These are phyloP conservation scores for Lichina pygmaea DNA, from an alignment of 495 filamentous ascomycete genomes.

Conservation along the genomic window DNA sequence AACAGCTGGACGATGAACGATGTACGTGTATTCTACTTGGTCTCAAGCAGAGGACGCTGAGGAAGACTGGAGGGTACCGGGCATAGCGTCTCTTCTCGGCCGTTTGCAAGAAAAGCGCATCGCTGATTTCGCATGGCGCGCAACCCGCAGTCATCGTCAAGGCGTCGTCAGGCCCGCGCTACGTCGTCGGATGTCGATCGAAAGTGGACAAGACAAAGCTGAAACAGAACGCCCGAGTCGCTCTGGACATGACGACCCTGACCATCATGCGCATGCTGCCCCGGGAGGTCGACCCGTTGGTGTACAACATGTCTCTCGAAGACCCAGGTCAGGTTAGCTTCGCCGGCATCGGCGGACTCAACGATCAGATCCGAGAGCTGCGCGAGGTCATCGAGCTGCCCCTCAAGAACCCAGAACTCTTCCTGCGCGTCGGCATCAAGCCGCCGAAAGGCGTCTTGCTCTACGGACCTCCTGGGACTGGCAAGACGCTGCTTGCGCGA, in stretches of 20 bases:
- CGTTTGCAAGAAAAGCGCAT: background rate
- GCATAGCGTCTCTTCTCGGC: too few relatives aligned
- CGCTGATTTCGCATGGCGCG: background rate
- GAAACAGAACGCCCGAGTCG: conserved; percentile 94
- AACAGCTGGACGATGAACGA: conserved; percentile 96
- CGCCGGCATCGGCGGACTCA: conserved; percentile 93
- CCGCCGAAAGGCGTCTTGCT: conserved; percentile 93
- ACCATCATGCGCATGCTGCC: conserved; percentile 99
- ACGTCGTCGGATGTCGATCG: conserved; percentile 93
- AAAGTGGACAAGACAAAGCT: conserved; percentile 93
- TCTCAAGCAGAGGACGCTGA: background rate
- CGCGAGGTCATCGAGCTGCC: conserved; percentile 96
- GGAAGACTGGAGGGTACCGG: background rate
- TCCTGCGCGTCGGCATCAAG: conserved; percentile 93
- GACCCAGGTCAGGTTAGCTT: conserved; percentile 97
- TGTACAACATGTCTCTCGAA: conserved; percentile 99
- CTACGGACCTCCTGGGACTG: conserved; percentile 93
- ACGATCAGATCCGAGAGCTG: conserved; percentile 95
- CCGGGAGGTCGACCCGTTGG: conserved; percentile 89
- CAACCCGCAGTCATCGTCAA: conserved; percentile 37
- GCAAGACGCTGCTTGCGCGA: conserved; percentile 85
- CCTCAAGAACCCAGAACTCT: conserved; percentile 95
- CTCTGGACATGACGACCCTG: conserved; percentile 97
- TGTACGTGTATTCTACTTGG: conserved; percentile 28
- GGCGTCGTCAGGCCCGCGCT: conserved; percentile 89